These are phyloP conservation scores for Tephrocybe rancida DNA, from an alignment of 768 basidiomycete species.

Conservation along the genomic window DNA sequence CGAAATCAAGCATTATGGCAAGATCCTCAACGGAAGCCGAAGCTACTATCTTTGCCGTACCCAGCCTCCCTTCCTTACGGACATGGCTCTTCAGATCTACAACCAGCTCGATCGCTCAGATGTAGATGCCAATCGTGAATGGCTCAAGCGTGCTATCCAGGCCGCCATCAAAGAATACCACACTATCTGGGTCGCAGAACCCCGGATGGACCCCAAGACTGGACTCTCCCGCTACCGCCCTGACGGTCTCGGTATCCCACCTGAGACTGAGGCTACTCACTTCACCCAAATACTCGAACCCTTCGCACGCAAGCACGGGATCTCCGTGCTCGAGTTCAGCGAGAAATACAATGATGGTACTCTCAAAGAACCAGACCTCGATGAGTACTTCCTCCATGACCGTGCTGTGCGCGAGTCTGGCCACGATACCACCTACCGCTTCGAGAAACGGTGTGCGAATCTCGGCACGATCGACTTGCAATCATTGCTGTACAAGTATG, in stretches of 20 bases:
- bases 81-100: slow-evolving; percentile 98
- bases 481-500: slow-evolving; percentile 96
- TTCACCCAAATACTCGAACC: slow-evolving; percentile 98
- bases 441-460: slow-evolving; percentile 97
- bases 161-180: slow-evolving; percentile 99
- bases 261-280: slow-evolving; percentile 98
- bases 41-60: slow-evolving; percentile 94
- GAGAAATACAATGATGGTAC: slow-evolving; percentile 90
- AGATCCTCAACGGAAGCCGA: slow-evolving; percentile 95
- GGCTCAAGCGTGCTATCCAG: slow-evolving; percentile 95
- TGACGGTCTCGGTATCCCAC: slow-evolving; percentile 93
- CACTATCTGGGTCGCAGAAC: slow-evolving; percentile 94
- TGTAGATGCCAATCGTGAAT: slow-evolving; percentile 75
- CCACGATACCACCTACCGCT: slow-evolving; percentile 95
- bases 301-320: slow-evolving; percentile 87
- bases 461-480: slow-evolving; percentile 96
- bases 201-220: slow-evolving; percentile 92
- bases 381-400: slow-evolving; percentile 98
- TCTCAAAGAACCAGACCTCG: slow-evolving; percentile 83
- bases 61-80: slow-evolving; percentile 98
- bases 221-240: slow-evolving; percentile 95
- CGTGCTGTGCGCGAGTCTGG: slow-evolving; percentile 96
- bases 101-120: slow-evolving; percentile 92
- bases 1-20: slow-evolving; percentile 97
- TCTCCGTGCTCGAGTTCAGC: slow-evolving; percentile 95